Base-by-base conservation (phyloP, 805 yeast genomes). In the Zygosaccharomyces lentus region DNA sequence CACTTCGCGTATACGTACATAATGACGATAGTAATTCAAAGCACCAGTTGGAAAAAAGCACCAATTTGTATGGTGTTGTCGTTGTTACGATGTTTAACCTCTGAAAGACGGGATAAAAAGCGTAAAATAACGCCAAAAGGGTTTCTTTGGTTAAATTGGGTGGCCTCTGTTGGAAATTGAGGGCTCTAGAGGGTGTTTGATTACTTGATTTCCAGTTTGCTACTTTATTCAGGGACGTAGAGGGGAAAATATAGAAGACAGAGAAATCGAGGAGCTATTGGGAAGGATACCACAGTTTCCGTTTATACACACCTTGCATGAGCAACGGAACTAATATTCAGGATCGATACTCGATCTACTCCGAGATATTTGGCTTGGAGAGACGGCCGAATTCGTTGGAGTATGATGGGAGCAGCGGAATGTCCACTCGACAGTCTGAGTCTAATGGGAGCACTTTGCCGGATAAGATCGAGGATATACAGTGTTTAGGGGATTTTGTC, bases 291-390 rank as follows among this genome's bases (percentile, higher is more conserved):
- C 4, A 29, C 8, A 29, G 16, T 3, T 10, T 13, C 7, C 3
- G 13, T 29, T 13, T 37, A 19, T 8, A 35, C 27, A 19, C 10
- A 17, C 13, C 25, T 6, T 26, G 39, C 17, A 49, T 49, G 52
- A 44, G 31, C 30, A 41, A 46, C 34, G 45, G 31, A 15, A 37
- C 47, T 26, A 43, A 46, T 34, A 34, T 48, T 23, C 48, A 45
- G 29, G 50, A 51, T 37, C 47, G 61, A 30, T 48, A 49, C 21
- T 48, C 53, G 13, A 43, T 57, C n/a, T 61, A 49, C 46, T 45
- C 57, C 8, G 62, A 62, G 24, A 56, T 61, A 1, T 62, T 61
- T 43, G 66, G 65, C 15, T 47, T 58, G 15, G 54, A 57, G 31
- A 52, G 66, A 38, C 53, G 54, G 25, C 54, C 50, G 9, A 59